Conservation (phyloP, 2,329 filamentous ascomycete species). For the Aspergillus puulaauensis region DNA sequence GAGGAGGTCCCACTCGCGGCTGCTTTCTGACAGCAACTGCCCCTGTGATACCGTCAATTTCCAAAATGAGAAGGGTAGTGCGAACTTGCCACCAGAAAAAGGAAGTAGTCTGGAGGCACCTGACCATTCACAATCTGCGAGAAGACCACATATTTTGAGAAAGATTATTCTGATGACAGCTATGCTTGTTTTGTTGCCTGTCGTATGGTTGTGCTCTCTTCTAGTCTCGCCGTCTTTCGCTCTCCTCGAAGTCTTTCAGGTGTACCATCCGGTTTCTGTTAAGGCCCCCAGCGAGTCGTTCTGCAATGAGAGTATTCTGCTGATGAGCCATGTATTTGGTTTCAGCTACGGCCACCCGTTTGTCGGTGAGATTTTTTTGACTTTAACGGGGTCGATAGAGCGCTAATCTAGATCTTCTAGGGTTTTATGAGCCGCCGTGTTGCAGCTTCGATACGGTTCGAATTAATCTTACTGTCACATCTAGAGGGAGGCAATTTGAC, state of each 20-base stretch:
- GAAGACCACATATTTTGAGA: background rate
- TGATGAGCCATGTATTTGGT: constrained; percentile 72
- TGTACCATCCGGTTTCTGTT: constrained; percentile 63
- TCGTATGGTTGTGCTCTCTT: constrained; percentile 3
- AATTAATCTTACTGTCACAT: constrained; percentile 74
- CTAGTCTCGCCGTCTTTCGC: constrained; percentile 1
- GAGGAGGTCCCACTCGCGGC: background rate
- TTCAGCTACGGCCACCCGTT: constrained; percentile 73
- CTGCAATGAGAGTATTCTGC: constrained; percentile 43
- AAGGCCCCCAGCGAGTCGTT: constrained; percentile 33
- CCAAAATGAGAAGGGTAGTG: background rate
- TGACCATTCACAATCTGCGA: background rate
- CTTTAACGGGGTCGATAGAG: background rate
- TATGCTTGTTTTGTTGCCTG: background rate
- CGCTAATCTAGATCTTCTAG: constrained; percentile 23
- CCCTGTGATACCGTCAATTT: background rate
- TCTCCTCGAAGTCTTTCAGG: constrained; percentile 65
- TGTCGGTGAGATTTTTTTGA: constrained; percentile 55
- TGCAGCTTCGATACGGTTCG: constrained; percentile 73
- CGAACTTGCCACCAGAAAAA: background rate
- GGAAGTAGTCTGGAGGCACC: background rate
- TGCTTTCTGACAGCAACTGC: background rate
- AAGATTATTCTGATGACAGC: background rate
- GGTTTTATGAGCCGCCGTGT: constrained; percentile 63
- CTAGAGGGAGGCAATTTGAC: constrained; percentile 72